Evolutionary conservation across 164 flowering plant genomes (phyloP), one percentile per base, ranked within the genome.

Genomic region (Litsea cubeba): DNA sequence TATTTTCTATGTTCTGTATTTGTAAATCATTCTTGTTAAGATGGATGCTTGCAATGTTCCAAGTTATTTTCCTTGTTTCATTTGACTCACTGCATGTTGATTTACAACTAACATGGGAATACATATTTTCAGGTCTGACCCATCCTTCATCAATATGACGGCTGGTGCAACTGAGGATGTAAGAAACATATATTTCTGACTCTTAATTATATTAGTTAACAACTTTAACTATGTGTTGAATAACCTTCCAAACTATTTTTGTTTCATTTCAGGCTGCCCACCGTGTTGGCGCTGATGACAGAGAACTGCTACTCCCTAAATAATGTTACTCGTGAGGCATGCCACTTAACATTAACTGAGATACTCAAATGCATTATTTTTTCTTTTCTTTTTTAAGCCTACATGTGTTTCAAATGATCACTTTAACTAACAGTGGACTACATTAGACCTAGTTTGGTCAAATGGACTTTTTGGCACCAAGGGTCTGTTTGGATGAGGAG

Each of bases 131-230:
- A 90, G 97, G 85, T 77, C 86, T 6, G 95, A 90, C 67, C 70
- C 81, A 64, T 82, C 93, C 57, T 87, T 93, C 81, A 71, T 95
- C 49, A 83, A 92, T 72, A 92, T 95, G 88, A 78, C 99, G 50
- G 98, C 97, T 20, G 99, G 92, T 76, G 99, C 97, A 74, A 90
- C 86, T 89, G 98, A 93, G 40, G 99, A 93, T 85, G 99, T 95
- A 78, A 72, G 83, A 17, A 22, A 32, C 30, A n/a, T 74, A 8
- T n/a, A 22, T 12, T 32, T 10, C 10, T 12, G 3, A 30, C 68
- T 28, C 12, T 24, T 17, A n/a, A 8, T 26, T 1, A 50, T 54
- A 8, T 51, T 30, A 15, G 28, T 57, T 1, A 57, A 25, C 20
- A 2, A 3, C 18, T 8, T 54, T n/a, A 50, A 12, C 3, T 67